Evolutionary conservation across 1,284 basidiomycete species (phyloP), one percentile per base, ranked within the genome.

Genomic region (Cronartium ribicola): DNA sequence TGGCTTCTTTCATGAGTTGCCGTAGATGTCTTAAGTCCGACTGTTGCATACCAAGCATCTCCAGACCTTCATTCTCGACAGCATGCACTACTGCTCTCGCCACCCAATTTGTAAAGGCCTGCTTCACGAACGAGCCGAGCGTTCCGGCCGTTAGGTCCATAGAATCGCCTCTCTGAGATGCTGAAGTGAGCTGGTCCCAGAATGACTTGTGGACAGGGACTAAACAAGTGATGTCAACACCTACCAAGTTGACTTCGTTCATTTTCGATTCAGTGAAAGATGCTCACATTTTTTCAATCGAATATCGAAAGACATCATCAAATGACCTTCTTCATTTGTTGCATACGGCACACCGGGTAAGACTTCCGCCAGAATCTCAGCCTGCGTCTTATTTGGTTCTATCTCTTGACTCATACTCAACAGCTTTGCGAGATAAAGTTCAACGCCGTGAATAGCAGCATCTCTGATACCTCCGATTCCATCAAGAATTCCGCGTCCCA

Each of bases 401-500:
- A 77, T 72, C 17, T 76, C 75, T 69, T 78, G 78, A 55, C 76
- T 77, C 55, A 76, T 76, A 0, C 76, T 67, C 20, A 80, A 67
- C 6, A 77, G 76, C 57, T 78, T 77, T 0, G 78, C 66, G 46
- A 79, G 73, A 66, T 77, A 80, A 5, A 78, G 69, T 74, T 79
- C 79, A 48, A 77, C 77, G 3, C 82, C 82, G 51, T 80, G 79
- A 51, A 79, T 75, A 0, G 81, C 80, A 2, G 81, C 80, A 64
- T 83, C 82, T 62, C 79, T 77, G 40, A 83, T 78, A 0, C 83
- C 83, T n/a, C 82, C 83, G 13, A 83, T 79, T 4, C 80, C 79
- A 75, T 83, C 83, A 17, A 83, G 77, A 22, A 83, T 77, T 3
- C 83, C 83, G 3, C 80, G 77, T 0, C 82, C 82, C 63, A 80